Base-by-base conservation (phyloP, 768 basidiomycete genomes). In the Pilatotrama ljubarskyi region DNA sequence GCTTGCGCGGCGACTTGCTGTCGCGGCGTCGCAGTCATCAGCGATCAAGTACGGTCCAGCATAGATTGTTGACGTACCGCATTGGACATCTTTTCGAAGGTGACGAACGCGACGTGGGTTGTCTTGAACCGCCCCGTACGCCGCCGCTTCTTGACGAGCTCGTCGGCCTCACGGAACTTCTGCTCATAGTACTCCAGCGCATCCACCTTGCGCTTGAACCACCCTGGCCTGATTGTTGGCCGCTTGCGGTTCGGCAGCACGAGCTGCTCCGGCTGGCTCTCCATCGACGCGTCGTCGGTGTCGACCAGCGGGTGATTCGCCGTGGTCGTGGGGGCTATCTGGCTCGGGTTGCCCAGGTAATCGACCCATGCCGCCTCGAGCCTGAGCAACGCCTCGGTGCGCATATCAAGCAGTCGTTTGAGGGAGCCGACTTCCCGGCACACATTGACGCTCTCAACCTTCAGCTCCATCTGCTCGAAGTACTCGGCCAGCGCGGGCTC, bases 261-360 rank as follows among this genome's bases (percentile, higher is more conserved):
- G 59, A 91, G 77, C 56, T 84, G 81, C 7, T 75, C 70, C 4
- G 78, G 75, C 40, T 84, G 79, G 15, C 80, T 82, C 56, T 87
- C 84, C 57, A 84, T 72, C 13, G 82, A 58, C 32, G 82, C 80
- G 5, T 77, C 71, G 52, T 88, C 88, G 15, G 83, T 60, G 60
- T 84, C 77, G 29, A 76, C 74, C 17, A 82, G 70, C 2, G 74
- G 59, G 42, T 55, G 51, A 37, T 51, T 49, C 22, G 38, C 53
- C 14, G 35, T 55, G 17, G 67, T 89, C 14, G 36, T 25, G 11
- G 61, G 61, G 11, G 57, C 88, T 47, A 94, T 84, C 0, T 84
- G 82, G 63, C 92, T 94, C 0, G 96, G 96, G 69, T 98, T 98
- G 1, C 96, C 96, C 8, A 98, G 90, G 70, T 94, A 98, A 47